Percentiles rank a stretch among this genome's conserved stretches.
Evolutionary conservation across 768 basidiomycete genomes (phyloP).

Genomic region (Mycena sanguinolenta): DNA sequence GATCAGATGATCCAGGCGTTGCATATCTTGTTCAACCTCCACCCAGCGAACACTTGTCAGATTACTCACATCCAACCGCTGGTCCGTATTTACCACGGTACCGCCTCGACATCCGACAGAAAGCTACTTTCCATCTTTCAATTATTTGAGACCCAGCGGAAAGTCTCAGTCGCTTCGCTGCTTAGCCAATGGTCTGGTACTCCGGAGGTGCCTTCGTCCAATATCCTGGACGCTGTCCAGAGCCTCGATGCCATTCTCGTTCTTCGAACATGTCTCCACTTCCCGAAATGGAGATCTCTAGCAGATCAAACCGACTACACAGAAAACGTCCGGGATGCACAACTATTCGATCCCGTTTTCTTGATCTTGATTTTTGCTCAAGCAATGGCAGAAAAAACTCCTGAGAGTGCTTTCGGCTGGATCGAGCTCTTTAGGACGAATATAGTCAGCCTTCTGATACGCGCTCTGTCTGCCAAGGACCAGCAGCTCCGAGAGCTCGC

Average conservation of each 20-base stretch:
- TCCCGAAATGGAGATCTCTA: slow-evolving; percentile 74
- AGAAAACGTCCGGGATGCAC: slow-evolving; percentile 49
- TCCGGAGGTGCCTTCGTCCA: slow-evolving; percentile 55
- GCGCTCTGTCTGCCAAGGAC: slow-evolving; percentile 78
- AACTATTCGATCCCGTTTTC: slow-evolving; percentile 87
- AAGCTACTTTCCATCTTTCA: slow-evolving; percentile 81
- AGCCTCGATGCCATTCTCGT: slow-evolving; percentile 77
- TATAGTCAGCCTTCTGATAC: slow-evolving; percentile 77
- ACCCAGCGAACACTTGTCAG: slow-evolving; percentile 89
- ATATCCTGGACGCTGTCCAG: slow-evolving; percentile 74
- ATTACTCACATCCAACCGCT: slow-evolving; percentile 86
- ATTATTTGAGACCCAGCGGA: slow-evolving; percentile 81
- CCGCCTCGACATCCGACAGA: slow-evolving; percentile 74
- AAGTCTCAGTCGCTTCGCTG: slow-evolving; percentile 72
- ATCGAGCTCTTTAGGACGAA: slow-evolving; percentile 90
- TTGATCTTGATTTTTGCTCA: slow-evolving; percentile 75
- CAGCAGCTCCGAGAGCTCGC: slow-evolving; percentile 70
- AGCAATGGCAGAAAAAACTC: slow-evolving; percentile 71
- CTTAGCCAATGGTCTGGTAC: slow-evolving; percentile 76
- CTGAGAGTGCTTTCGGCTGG: slow-evolving; percentile 79
- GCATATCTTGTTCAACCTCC: slow-evolving; percentile 76
- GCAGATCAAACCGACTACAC: slow-evolving; percentile 49
- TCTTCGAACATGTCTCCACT: slow-evolving; percentile 78
- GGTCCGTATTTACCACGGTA: slow-evolving; percentile 80
- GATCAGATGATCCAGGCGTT: slow-evolving; percentile 69